These are phyloP conservation scores for Aspergillus sparsus DNA, from an alignment of 495 filamentous ascomycete species.

Conservation along the genomic window DNA sequence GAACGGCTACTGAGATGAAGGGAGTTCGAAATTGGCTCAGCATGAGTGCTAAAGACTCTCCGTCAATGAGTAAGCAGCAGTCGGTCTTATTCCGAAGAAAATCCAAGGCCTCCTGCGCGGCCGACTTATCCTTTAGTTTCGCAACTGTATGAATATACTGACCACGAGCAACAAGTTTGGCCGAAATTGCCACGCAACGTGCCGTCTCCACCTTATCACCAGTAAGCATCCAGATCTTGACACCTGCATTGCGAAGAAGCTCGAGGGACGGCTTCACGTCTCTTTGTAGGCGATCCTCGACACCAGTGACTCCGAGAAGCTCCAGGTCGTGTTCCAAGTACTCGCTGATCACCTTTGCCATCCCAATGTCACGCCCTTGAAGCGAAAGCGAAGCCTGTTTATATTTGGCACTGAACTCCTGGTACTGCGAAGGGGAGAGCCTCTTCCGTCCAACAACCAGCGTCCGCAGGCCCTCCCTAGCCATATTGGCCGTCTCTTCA, in stretches of 20 bases:
- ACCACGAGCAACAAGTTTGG: conserved; percentile 89
- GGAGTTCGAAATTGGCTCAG: conserved; percentile 75
- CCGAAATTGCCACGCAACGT: conserved; percentile 90
- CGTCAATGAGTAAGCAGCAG: conserved; percentile 92
- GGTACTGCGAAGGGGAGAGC: conserved; percentile 72
- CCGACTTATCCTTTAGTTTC: conserved; percentile 58
- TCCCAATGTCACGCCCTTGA: conserved; percentile 72
- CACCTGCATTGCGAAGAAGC: conserved; percentile 93
- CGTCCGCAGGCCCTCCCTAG: conserved; percentile 90
- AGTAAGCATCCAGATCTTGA: conserved; percentile 99
- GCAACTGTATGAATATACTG: conserved; percentile 95
- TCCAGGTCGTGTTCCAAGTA: conserved; percentile 88
- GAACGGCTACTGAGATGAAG: conserved; percentile 88
- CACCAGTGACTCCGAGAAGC: conserved; percentile 92
- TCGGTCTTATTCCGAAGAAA: conserved; percentile 85
- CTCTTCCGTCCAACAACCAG: conserved; percentile 89
- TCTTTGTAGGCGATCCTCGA: conserved; percentile 93
- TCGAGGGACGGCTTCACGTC: conserved; percentile 96
- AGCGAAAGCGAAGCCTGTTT: conserved; percentile 79
- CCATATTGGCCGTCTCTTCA: conserved; percentile 98
- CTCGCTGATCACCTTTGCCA: conserved; percentile 75
- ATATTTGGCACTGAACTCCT: conserved; percentile 73
- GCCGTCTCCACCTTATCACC: conserved; percentile 99
- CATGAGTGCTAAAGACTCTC: conserved; percentile 82
- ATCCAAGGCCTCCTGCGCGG: conserved; percentile 81